These are phyloP conservation scores for Penicillium tannophilum DNA, from an alignment of 495 filamentous ascomycete species.

Conservation along the genomic window DNA sequence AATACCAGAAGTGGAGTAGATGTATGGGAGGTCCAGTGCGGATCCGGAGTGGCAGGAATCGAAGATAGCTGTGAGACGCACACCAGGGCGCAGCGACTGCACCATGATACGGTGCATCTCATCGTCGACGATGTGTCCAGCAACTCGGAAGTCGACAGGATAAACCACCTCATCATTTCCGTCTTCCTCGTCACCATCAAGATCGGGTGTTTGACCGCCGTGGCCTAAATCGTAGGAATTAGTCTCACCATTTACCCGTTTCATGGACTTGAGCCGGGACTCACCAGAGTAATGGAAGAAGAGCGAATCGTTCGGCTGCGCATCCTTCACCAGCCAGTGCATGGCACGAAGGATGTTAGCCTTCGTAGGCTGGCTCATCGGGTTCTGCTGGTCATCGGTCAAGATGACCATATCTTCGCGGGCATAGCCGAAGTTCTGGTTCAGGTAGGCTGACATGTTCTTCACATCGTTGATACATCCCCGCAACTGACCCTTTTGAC, in stretches of 20 bases:
- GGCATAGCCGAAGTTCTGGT: conserved; percentile 89
- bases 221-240: conserved; percentile 61
- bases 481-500: conserved; percentile 84
- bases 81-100: conserved; percentile 73
- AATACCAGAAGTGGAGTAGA: conserved; percentile 92
- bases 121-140: conserved; percentile 95
- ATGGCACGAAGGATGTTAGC: conserved; percentile 94
- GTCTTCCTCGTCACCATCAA: conserved; percentile 92
- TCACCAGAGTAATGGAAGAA: conserved; percentile 98
- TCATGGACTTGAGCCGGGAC: conserved; percentile 19
- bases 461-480: conserved; percentile 99
- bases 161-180: conserved; percentile 99
- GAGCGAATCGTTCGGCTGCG: conserved; percentile 88
- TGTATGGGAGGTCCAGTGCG: conserved; percentile 92
- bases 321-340: conserved; percentile 98
- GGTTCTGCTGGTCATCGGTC: conserved; percentile 96
- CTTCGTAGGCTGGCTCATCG: conserved; percentile 96
- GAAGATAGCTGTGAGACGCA: conserved; percentile 95
- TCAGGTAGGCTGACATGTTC: conserved; percentile 93
- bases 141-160: conserved; percentile 87
- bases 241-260: not conserved
- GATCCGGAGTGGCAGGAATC: conserved; percentile 99
- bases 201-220: conserved; percentile 94
- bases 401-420: conserved; percentile 98
- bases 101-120: conserved; percentile 99